Conservation (phyloP, 352 stramenopile species). For the Porosira glacialis region DNA sequence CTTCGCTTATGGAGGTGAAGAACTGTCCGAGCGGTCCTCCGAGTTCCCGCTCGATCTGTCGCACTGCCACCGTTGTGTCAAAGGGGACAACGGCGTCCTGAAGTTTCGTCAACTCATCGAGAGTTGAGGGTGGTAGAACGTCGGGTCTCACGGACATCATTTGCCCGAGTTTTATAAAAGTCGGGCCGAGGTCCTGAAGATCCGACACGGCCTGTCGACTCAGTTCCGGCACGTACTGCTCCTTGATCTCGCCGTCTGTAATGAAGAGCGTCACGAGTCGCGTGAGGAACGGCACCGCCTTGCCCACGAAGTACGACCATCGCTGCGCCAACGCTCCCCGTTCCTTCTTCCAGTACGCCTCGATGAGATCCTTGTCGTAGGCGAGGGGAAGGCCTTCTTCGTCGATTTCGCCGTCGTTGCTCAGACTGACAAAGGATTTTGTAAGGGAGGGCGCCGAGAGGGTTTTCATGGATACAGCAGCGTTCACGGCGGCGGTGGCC, state of each 20-base stretch:
- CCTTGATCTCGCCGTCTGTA: conserved; percentile 73
- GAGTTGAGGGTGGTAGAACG: conserved; percentile 81
- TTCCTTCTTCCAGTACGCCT: conserved; percentile 83
- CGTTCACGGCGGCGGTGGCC: conserved; percentile 79
- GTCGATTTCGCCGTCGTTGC: conserved; percentile 53
- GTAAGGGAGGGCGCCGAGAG: conserved; percentile 63
- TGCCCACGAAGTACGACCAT: conserved; percentile 82
- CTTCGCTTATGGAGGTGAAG: conserved; percentile 82
- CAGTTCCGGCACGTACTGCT: conserved; percentile 78
- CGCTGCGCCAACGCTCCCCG: conserved; percentile 77
- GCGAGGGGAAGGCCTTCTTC: conserved; percentile 80
- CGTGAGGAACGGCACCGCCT: conserved; percentile 83
- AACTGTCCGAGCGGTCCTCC: conserved; percentile 77
- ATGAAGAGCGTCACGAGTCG: conserved; percentile 77
- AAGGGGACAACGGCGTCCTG: conserved; percentile 84
- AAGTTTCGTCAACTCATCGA: conserved; percentile 81
- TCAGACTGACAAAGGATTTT: conserved; percentile 78
- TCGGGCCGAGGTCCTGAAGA: conserved; percentile 84
- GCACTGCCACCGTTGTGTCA: conserved; percentile 76
- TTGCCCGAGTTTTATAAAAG: conserved; percentile 86
- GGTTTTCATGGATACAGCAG: conserved; percentile 75
- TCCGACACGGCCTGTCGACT: conserved; percentile 79
- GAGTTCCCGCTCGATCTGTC: conserved; percentile 83
- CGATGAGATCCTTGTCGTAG: conserved; percentile 84
- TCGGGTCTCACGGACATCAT: conserved; percentile 85